A percentile compares a stretch with the other conserved stretches of the same genome.
phyloP scores from a whole-genome alignment of 1,139 yeast genomes.

The Pichia sp. region DNA sequence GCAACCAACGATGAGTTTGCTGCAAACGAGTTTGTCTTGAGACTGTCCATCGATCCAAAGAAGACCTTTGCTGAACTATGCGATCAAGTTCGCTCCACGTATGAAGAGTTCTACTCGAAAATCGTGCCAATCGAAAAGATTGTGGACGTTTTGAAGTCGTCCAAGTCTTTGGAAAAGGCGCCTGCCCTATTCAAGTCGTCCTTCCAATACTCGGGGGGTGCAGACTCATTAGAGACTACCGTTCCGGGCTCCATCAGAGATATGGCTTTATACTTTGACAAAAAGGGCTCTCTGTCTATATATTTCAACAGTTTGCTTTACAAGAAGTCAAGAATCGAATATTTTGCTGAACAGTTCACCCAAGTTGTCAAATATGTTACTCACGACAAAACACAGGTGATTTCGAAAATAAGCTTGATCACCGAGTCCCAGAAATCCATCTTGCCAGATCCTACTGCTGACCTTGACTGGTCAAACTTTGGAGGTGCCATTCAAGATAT shows the following conservation, averaged over 20 bases:
- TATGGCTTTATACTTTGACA: conserved; percentile 47
- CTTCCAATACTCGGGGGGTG: conserved; percentile 45
- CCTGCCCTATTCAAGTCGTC: conserved; percentile 67
- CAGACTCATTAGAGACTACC: conserved; percentile 45
- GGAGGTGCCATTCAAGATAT: conserved; percentile 97
- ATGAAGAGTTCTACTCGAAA: conserved; percentile 36
- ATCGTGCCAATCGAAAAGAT: conserved; percentile 55
- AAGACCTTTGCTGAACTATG: conserved; percentile 52
- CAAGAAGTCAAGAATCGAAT: conserved; percentile 61
- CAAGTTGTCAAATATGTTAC: conserved; percentile 44
- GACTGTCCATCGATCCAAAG: conserved; percentile 55
- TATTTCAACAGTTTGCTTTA: conserved; percentile 76
- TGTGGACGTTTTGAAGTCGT: conserved; percentile 45
- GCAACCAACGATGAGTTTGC: conserved; percentile 52
- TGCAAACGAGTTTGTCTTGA: conserved; percentile 44
- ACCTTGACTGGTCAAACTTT: conserved; percentile 86
- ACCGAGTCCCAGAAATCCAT: conserved; percentile 54
- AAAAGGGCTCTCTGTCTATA: conserved; percentile 36
- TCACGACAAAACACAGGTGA: conserved; percentile 36
- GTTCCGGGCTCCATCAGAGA: conserved; percentile 57
- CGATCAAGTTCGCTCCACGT: conserved; percentile 41
- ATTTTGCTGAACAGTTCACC: conserved; percentile 68
- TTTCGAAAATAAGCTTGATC: conserved; percentile 63
- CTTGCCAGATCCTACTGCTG: conserved; percentile 83
- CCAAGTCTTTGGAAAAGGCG: conserved; percentile 48